Percentiles rank a stretch among this genome's conserved stretches.
Conservation (phyloP, 257 asterid genomes). For the Echium plantagineum region DNA sequence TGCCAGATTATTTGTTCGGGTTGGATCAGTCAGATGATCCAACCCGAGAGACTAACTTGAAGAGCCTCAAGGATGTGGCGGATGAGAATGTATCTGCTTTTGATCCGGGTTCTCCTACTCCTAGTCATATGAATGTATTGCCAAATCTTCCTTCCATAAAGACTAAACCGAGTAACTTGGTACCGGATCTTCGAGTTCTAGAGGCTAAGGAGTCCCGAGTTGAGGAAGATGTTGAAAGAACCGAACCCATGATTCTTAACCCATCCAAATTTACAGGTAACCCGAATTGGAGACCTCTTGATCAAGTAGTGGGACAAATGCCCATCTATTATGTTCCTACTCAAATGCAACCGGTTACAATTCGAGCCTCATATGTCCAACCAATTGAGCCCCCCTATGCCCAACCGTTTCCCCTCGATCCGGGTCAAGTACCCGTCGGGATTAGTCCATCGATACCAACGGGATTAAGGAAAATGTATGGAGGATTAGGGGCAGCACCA, state of each 20-base stretch:
- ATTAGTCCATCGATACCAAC: slow-evolving; percentile 28
- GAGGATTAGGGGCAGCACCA: slow-evolving; percentile 35
- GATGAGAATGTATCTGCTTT: slow-evolving; percentile 42
- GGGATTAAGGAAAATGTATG: slow-evolving; percentile 34
- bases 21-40: slow-evolving; percentile 70
- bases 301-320: slow-evolving; percentile 43
- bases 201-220: slow-evolving; percentile 12
- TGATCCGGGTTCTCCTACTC: slow-evolving; percentile 84
- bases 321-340: slow-evolving; percentile 55
- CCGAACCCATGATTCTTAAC: slow-evolving; percentile 27
- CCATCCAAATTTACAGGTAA: slow-evolving; percentile 40
- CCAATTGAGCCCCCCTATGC: no score
- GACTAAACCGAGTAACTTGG: slow-evolving; percentile 42
- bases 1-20: slow-evolving; percentile 83
- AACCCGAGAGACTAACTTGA: slow-evolving; percentile 25
- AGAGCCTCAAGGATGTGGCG: slow-evolving; percentile 16
- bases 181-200: slow-evolving; percentile 1
- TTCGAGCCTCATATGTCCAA: slow-evolving; percentile 35
- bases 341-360: slow-evolving; percentile 32
- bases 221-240: no score
- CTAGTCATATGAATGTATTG: slow-evolving; percentile 26
- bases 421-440: slow-evolving; percentile 62
- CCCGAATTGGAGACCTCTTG: slow-evolving; percentile 60
- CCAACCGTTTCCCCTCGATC: slow-evolving; percentile 12
- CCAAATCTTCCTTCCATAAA: slow-evolving; percentile 79